Evolutionary conservation across 495 filamentous ascomycete species (phyloP).

Genomic region (Neurospora tetrasperma): DNA sequence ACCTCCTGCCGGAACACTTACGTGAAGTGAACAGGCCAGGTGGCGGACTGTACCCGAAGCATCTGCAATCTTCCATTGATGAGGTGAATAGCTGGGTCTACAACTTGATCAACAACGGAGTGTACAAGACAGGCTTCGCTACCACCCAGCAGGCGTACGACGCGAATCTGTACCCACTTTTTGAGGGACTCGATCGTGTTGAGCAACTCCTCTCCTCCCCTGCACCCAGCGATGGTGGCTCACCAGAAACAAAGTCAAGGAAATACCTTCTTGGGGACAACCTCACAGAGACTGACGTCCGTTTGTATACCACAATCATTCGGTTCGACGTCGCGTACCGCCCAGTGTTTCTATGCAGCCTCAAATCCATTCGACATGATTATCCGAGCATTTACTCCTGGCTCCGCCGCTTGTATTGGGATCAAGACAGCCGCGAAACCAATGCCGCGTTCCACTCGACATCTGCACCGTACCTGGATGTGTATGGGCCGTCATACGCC

Average conservation of each 20-base stretch:
- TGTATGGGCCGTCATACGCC: slow-evolving; percentile 18
- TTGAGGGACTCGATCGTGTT: slow-evolving; percentile 57
- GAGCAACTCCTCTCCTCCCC: slow-evolving; percentile 50
- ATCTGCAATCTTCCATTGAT: slow-evolving; percentile 56
- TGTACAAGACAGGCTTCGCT: slow-evolving; percentile 49
- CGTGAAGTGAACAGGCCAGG: slow-evolving; percentile 41
- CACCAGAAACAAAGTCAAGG: neutral
- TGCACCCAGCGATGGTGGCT: slow-evolving; percentile 25
- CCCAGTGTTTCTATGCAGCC: slow-evolving; percentile 75
- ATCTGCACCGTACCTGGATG: slow-evolving; percentile 37
- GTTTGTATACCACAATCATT: slow-evolving; percentile 68
- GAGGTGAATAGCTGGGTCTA: slow-evolving; percentile 74
- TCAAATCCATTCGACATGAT: slow-evolving; percentile 65
- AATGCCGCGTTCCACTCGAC: slow-evolving; percentile 39
- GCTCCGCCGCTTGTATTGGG: slow-evolving; percentile 61
- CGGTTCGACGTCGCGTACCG: slow-evolving; percentile 75
- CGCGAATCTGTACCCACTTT: slow-evolving; percentile 52
- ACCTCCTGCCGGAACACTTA: slow-evolving; percentile 50
- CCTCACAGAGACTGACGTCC: slow-evolving; percentile 68
- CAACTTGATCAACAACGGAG: slow-evolving; percentile 76
- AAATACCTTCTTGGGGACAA: slow-evolving; percentile 50
- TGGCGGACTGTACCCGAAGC: slow-evolving; percentile 46
- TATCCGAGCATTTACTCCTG: slow-evolving; percentile 61
- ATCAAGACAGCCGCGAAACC: slow-evolving; percentile 29
- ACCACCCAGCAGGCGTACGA: slow-evolving; percentile 61